Base-by-base conservation (phyloP, 805 yeast species). In the Komagataella mondaviorum region DNA sequence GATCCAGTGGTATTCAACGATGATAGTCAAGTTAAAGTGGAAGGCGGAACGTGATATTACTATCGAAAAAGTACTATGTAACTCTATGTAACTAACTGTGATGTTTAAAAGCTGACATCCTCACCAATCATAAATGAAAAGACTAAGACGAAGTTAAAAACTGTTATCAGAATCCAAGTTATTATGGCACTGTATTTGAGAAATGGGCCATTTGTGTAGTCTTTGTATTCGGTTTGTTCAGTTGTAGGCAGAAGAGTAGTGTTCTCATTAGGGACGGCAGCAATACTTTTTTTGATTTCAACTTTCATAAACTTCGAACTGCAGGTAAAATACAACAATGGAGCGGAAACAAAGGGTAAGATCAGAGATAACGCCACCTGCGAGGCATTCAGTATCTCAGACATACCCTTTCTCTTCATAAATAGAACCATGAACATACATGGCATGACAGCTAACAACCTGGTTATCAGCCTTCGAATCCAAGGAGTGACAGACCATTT, bases 311-410 rank as follows among this genome's bases (percentile, higher is more conserved):
- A 76, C 12, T 75, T 63, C 59, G 78, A 81, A 50, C 72, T 75
- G 49, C 87, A 78, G 1, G 96, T 90, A 64, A 89, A 85, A 60
- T 81, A 89, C 48, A 89, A 78, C 61, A 89, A 70, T 5, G 96
- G 96, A 1, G 95, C 91, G 6, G 90, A 79, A 47, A 88, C 73
- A 56, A 89, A 83, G 7, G 96, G 96, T 53, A 89, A 72, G 48
- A 90, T 72, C 50, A 90, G 75, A 1, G 96, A 87, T 49, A 89
- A 71, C 1, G 87, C 81, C 17, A 89, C 93, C 66, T 89, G 97
- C 0, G 93, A 81, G n/a, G 86, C 80, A 60, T 88, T 89, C 56
- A 89, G 73, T 0, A 95, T 88, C 8, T 71, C 67, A 7, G 81
- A 71, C 51, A 89, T 69, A 1, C 96, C 97, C 46, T 71, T 67